Percentiles rank a stretch among this genome's conserved stretches.
Conservation (phyloP, 2,329 filamentous ascomycete genomes). For the Leptosphaerulina australis region DNA sequence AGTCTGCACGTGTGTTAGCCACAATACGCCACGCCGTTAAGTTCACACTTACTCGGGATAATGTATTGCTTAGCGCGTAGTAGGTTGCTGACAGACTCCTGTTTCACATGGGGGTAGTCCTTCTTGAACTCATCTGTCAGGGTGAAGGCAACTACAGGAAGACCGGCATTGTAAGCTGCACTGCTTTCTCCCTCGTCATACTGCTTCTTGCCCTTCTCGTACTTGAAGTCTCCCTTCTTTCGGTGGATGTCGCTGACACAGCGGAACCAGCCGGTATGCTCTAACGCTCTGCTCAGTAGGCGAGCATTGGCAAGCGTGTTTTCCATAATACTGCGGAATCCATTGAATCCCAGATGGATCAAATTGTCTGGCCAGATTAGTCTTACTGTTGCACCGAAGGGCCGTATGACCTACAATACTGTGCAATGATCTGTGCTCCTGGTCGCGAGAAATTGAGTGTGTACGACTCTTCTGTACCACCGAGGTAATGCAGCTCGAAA, state of each 20-base stretch:
- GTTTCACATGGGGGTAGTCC: slow-evolving; percentile 67
- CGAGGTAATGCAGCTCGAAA: slow-evolving; percentile 74
- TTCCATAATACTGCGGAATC: slow-evolving; percentile 67
- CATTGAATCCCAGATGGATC: slow-evolving; percentile 70
- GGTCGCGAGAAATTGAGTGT: slow-evolving; percentile 76
- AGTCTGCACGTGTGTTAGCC: slow-evolving; percentile 54
- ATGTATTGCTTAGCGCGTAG: slow-evolving; percentile 72
- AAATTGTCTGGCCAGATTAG: slow-evolving; percentile 59
- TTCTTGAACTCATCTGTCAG: slow-evolving; percentile 64
- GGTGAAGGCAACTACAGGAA: slow-evolving; percentile 72
- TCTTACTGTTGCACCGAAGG: not conserved
- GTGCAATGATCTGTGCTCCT: slow-evolving; percentile 71
- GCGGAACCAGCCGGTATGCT: slow-evolving; percentile 68
- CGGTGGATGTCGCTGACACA: slow-evolving; percentile 68
- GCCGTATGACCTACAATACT: slow-evolving; percentile 64
- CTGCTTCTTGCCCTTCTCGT: slow-evolving; percentile 51
- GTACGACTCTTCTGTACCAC: slow-evolving; percentile 72
- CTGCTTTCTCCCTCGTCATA: slow-evolving; percentile 57
- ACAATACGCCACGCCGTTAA: slow-evolving; percentile 1
- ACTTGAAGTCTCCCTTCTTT: slow-evolving; percentile 56
- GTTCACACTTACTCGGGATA: slow-evolving; percentile 62
- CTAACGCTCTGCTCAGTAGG: slow-evolving; percentile 66
- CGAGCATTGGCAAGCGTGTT: slow-evolving; percentile 70
- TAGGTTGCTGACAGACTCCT: slow-evolving; percentile 67
- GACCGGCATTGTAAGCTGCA: slow-evolving; percentile 66